Evolutionary conservation across 2,329 filamentous ascomycete species (phyloP).

Genomic region (Stemphylium beticola): DNA sequence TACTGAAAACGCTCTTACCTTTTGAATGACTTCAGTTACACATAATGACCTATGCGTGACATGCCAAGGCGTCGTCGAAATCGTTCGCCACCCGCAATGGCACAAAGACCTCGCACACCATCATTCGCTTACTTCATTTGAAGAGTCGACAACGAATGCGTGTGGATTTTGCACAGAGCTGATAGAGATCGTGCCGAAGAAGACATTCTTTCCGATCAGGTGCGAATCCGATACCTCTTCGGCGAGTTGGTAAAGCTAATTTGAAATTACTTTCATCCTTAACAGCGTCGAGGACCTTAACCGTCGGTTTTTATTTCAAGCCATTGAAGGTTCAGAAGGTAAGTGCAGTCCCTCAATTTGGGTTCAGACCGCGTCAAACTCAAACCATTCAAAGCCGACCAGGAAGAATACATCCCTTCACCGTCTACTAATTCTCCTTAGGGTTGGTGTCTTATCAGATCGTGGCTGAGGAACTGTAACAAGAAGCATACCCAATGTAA

Average conservation of each 20-base stretch:
- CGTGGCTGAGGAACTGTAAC: not conserved
- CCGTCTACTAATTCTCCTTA: not conserved
- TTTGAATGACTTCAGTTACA: not conserved
- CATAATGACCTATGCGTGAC: not conserved
- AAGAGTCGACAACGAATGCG: not conserved
- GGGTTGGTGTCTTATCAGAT: not conserved
- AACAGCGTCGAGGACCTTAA: not conserved
- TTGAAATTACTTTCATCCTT: not conserved
- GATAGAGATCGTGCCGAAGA: not conserved
- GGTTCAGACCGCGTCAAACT: no score
- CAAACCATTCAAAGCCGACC: not conserved
- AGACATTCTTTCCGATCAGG: not conserved
- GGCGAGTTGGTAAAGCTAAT: not conserved
- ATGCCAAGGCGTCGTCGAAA: not conserved
- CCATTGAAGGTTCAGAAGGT: not conserved
- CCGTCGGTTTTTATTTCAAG: not conserved
- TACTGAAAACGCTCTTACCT: not conserved
- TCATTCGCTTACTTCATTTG: not conserved
- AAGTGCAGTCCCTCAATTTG: not conserved
- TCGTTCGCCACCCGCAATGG: not conserved
- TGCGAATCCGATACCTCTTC: constrained; percentile 1
- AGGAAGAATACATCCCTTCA: not conserved
- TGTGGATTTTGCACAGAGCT: not conserved
- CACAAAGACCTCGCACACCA: not conserved
- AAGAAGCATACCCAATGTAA: not conserved